A percentile compares a stretch with the other conserved stretches of the same genome.
Conservation (phyloP, 305 asterid species). For the Ruellia speciosa region DNA sequence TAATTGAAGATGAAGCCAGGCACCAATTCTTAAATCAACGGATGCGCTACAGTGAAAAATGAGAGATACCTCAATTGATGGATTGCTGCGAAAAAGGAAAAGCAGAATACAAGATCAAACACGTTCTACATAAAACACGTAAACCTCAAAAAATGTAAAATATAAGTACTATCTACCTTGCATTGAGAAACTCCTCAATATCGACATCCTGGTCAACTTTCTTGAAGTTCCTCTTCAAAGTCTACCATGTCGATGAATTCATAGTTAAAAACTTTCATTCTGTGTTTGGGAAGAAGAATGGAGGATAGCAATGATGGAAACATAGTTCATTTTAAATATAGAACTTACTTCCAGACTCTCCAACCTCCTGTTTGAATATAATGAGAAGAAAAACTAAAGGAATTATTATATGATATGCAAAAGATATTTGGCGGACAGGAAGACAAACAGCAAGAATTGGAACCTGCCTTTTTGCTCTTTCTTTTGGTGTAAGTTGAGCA, state of each 20-base stretch:
- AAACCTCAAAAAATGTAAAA: neutral
- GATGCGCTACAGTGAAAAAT: neutral
- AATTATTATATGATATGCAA: constrained; percentile 17
- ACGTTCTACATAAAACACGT: constrained; percentile 1
- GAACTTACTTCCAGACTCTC: constrained; percentile 85
- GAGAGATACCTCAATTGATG: constrained; percentile 59
- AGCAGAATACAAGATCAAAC: constrained; percentile 8
- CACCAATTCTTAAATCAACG: constrained; percentile 8
- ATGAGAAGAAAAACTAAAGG: constrained; percentile 9
- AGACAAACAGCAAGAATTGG: constrained; percentile 9
- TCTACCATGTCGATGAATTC: constrained; percentile 31
- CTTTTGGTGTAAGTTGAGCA: constrained; percentile 75
- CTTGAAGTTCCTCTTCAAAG: constrained; percentile 74
- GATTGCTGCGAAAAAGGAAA: constrained; percentile 43
- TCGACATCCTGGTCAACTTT: constrained; percentile 83
- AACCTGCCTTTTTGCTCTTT: constrained; percentile 65
- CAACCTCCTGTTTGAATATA: constrained; percentile 55
- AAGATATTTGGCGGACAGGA: constrained; percentile 8
- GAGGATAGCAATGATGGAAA: neutral
- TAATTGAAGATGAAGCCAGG: constrained; percentile 3
- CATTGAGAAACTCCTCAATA: constrained; percentile 70
- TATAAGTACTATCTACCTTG: constrained; percentile 36
- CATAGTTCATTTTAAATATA: constrained; percentile 11
- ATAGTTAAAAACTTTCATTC: constrained; percentile 16
- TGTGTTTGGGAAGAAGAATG: constrained; percentile 10